phyloP scores from a whole-genome alignment of 23 red algal genomes.

The Gracilaria gracilis region DNA sequence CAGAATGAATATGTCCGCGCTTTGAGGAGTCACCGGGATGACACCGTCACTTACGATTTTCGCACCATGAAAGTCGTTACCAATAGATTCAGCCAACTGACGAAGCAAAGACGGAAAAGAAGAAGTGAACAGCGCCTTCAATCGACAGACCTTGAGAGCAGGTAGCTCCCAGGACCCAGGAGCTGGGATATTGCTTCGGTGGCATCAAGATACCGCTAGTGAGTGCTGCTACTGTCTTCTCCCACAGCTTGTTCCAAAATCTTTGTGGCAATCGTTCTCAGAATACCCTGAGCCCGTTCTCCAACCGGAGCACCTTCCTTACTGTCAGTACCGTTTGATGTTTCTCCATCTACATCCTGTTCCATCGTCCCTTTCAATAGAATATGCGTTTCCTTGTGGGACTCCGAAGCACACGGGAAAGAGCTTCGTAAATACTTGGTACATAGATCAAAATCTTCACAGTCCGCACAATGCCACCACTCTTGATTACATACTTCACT shows the following conservation, averaged over 20 bases:
- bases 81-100: not conserved
- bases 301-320: not conserved
- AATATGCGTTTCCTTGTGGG: constrained; percentile 47
- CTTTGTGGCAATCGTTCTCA: constrained; percentile 8
- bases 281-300: constrained; percentile 13
- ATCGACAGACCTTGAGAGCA: constrained; percentile 14
- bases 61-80: constrained; percentile 23
- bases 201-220: constrained; percentile 59
- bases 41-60: constrained; percentile 1
- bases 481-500: constrained; percentile 63
- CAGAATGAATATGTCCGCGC: constrained; percentile 33
- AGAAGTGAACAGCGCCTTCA: constrained; percentile 34
- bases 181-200: constrained; percentile 48
- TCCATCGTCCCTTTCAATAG: constrained; percentile 42
- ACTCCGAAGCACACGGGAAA: not conserved
- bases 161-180: constrained; percentile 15
- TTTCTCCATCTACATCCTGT: constrained; percentile 39
- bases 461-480: constrained; percentile 76
- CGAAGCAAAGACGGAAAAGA: constrained; percentile 17
- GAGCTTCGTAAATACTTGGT: constrained; percentile 61
- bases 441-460: constrained; percentile 77
- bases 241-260: constrained; percentile 25
- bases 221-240: constrained; percentile 8
- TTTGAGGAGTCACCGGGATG: not conserved
- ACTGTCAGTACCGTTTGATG: not conserved